Conservation (phyloP, 2,329 filamentous ascomycete species). For the Gaeumannomyces sp. region DNA sequence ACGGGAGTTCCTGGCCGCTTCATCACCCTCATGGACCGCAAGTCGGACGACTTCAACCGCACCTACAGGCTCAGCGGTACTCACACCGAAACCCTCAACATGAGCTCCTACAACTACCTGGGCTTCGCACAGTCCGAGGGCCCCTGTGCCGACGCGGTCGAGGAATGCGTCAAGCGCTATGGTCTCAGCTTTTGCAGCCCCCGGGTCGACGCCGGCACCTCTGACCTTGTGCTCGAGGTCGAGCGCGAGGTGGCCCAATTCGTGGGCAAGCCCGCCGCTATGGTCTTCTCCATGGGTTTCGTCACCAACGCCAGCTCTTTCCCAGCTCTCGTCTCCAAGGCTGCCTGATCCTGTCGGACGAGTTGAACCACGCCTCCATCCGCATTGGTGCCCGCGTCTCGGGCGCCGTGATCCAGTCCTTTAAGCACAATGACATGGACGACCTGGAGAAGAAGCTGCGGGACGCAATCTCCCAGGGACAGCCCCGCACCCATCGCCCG, state of each 20-base stretch:
- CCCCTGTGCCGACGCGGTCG: slow-evolving; percentile 88
- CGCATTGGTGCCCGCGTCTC: slow-evolving; percentile 91
- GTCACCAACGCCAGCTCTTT: slow-evolving; percentile 93
- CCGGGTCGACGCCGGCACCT: slow-evolving; percentile 76
- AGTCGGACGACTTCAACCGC: slow-evolving; percentile 85
- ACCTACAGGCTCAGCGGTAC: slow-evolving; percentile 86
- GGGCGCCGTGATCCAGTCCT: slow-evolving; percentile 89
- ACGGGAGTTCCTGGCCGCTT: slow-evolving; percentile 91
- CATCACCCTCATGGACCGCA: slow-evolving; percentile 88
- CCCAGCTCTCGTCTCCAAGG: slow-evolving; percentile 85
- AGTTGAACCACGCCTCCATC: slow-evolving; percentile 96
- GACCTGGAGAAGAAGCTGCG: slow-evolving; percentile 81
- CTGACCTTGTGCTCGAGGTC: slow-evolving; percentile 81
- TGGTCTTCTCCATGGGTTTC: slow-evolving; percentile 99
- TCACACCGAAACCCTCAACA: slow-evolving; percentile 89
- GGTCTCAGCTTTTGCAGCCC: slow-evolving; percentile 79
- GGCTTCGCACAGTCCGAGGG: slow-evolving; percentile 97
- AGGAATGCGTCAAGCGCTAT: slow-evolving; percentile 78
- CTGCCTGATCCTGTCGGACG: slow-evolving; percentile 90
- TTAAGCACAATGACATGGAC: slow-evolving; percentile 95
- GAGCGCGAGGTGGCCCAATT: slow-evolving; percentile 86
- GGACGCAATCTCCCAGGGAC: slow-evolving; percentile 91
- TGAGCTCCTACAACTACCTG: slow-evolving; percentile 99
- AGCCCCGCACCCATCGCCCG: slow-evolving; percentile 94
- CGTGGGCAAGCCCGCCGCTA: slow-evolving; percentile 87